Evolutionary conservation across 2,329 filamentous ascomycete genomes (phyloP).

Genomic region (Phaeosphaeriaceae sp.): DNA sequence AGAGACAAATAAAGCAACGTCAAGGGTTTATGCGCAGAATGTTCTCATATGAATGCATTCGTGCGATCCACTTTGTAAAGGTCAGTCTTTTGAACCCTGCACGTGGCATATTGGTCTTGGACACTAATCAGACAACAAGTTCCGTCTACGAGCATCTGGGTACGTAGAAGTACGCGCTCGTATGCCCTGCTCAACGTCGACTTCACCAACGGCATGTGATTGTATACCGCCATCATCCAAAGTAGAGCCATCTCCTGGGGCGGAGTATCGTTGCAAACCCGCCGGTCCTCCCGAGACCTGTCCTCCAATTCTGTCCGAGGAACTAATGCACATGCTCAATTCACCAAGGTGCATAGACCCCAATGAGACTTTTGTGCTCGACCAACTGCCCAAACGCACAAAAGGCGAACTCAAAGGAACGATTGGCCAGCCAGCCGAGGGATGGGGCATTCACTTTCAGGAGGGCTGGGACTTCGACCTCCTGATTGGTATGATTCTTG

Average conservation of each 20-base stretch:
- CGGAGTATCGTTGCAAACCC: conserved; percentile 26
- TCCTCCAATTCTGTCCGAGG: conserved; percentile 20
- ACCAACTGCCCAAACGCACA: conserved; percentile 22
- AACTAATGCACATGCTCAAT: conserved; percentile 21
- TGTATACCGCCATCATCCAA: conserved; percentile 21
- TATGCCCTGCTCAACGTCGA: conserved; percentile 11
- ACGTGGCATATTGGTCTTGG: no score
- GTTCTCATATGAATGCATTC: conserved; percentile 13
- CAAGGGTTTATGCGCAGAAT: conserved; percentile 5
- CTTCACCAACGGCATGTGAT: conserved; percentile 8
- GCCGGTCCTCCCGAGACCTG: conserved; percentile 5
- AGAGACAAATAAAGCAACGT: background rate
- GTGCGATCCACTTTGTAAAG: conserved; percentile 18
- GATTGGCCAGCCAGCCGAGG: conserved; percentile 17
- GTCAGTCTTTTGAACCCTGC: background rate
- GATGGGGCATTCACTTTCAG: conserved; percentile 29
- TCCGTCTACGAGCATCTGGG: conserved; percentile 13
- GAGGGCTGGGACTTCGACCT: conserved; percentile 23
- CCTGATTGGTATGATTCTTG: conserved; percentile 10
- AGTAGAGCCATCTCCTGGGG: conserved; percentile 17
- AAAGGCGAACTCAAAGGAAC: conserved; percentile 14
- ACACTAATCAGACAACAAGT: conserved; percentile 10
- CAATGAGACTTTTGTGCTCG: conserved; percentile 16
- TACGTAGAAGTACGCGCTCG: conserved; percentile 20
- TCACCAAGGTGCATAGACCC: conserved; percentile 20